A percentile compares a stretch with the other conserved stretches of the same genome.
Evolutionary conservation across 1,284 basidiomycete genomes (phyloP).

Genomic region (Mycosarcoma maydis): DNA sequence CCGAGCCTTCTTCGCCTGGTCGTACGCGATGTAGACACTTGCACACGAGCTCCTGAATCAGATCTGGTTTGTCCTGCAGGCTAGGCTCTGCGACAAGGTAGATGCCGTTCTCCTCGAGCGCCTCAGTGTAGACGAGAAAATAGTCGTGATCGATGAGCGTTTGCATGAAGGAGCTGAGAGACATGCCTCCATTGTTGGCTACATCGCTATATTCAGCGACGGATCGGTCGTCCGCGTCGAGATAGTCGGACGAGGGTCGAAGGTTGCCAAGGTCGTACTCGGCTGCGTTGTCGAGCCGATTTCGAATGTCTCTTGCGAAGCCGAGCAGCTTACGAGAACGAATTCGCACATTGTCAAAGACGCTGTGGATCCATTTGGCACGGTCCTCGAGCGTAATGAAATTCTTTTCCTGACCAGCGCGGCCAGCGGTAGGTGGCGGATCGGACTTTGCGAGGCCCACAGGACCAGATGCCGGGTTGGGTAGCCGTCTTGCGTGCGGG

Average conservation of each 20-base stretch:
- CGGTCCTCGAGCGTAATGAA: conserved; percentile 83
- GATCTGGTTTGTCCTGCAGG: conserved; percentile 83
- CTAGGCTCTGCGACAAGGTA: conserved; percentile 88
- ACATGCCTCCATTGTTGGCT: conserved; percentile 50
- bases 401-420: conserved; percentile 42
- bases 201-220: conserved; percentile 19
- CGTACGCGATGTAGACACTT: conserved; percentile 74
- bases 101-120: conserved; percentile 88
- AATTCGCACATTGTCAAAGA: conserved; percentile 90
- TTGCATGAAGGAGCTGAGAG: conserved; percentile 82
- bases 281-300: conserved; percentile 92
- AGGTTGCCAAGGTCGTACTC: conserved; percentile 85
- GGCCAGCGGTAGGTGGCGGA: conserved; percentile 33
- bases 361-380: conserved; percentile 88
- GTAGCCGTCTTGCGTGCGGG: conserved; percentile 24
- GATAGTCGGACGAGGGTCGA: conserved; percentile 40
- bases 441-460: conserved; percentile 32
- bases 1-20: conserved; percentile 44
- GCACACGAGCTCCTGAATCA: conserved; percentile 82
- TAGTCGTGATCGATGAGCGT: conserved; percentile 86
- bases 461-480: conserved; percentile 31
- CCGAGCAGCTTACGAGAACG: conserved; percentile 93
- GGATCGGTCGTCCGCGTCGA: conserved; percentile 31
- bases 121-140: conserved; percentile 91
- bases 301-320: conserved; percentile 72